phyloP scores from a whole-genome alignment of 2,329 filamentous ascomycete species.

The Cercospora zeina region DNA sequence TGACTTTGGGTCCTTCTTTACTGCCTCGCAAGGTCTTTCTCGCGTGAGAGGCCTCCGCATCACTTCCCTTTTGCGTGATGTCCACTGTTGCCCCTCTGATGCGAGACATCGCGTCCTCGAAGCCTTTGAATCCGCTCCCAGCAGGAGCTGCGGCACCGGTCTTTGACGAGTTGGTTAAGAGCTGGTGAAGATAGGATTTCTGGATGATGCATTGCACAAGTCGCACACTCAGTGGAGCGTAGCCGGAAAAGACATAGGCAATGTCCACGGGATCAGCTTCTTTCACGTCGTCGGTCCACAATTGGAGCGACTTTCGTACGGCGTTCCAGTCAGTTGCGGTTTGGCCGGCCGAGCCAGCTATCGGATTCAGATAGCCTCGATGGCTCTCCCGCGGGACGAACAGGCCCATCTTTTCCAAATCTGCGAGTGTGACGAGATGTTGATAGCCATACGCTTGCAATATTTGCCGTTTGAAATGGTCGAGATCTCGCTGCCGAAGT shows the following conservation, averaged over 20 bases:
- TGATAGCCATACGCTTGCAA: slow-evolving; percentile 94
- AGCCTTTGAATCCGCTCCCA: slow-evolving; percentile 86
- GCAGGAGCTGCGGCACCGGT: slow-evolving; percentile 19
- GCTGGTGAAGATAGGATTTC: slow-evolving; percentile 73
- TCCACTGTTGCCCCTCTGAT: slow-evolving; percentile 88
- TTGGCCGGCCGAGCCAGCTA: slow-evolving; percentile 59
- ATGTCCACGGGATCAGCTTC: slow-evolving; percentile 93
- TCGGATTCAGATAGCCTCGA: slow-evolving; percentile 77
- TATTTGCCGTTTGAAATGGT: slow-evolving; percentile 82
- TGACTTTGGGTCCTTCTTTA: slow-evolving; percentile 64
- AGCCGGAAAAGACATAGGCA: slow-evolving; percentile 97
- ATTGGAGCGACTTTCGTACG: slow-evolving; percentile 77
- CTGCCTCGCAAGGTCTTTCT: slow-evolving; percentile 76
- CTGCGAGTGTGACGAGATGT: slow-evolving; percentile 84
- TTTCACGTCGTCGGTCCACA: slow-evolving; percentile 95
- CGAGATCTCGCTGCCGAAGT: slow-evolving; percentile 82
- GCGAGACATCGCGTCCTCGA: slow-evolving; percentile 88
- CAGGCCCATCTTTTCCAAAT: slow-evolving; percentile 85
- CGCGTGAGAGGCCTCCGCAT: slow-evolving; percentile 80
- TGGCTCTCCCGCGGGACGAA: slow-evolving; percentile 73
- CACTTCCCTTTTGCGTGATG: slow-evolving; percentile 85
- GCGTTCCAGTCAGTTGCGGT: slow-evolving; percentile 75
- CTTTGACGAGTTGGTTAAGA: slow-evolving; percentile 55
- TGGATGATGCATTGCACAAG: slow-evolving; percentile 91
- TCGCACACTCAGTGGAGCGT: slow-evolving; percentile 86